Percentiles rank a stretch among this genome's conserved stretches.
Conservation (phyloP, 192 early-diverging fungal genomes). For the Gaertneriomyces semiglobifer region DNA sequence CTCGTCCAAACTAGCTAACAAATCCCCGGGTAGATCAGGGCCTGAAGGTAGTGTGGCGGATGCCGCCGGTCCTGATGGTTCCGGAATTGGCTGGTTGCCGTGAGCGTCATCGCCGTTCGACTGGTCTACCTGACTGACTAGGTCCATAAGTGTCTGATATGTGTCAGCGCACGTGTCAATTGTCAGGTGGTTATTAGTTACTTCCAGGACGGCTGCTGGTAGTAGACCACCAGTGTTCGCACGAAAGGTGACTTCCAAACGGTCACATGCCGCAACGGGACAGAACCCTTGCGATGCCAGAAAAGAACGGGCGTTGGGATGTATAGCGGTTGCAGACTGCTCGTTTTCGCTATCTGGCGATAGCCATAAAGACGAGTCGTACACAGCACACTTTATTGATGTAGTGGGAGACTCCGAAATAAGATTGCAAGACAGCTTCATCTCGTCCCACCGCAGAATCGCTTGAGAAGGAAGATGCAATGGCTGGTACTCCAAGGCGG, state of each 20-base stretch:
- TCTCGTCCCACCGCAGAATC: conserved; percentile 51
- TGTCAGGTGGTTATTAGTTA: conserved; percentile 57
- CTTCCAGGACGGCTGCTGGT: conserved; percentile 38
- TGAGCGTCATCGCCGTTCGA: conserved; percentile 9
- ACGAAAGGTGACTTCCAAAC: conserved; percentile 31
- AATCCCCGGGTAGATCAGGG: background rate
- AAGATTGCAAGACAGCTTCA: conserved; percentile 52
- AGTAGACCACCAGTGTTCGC: conserved; percentile 32
- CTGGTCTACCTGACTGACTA: conserved; percentile 45
- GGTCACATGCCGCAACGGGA: conserved; percentile 31
- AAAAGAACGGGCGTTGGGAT: background rate
- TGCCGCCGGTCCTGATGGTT: background rate
- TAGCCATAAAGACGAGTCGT: conserved; percentile 41
- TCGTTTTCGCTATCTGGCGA: too few relatives aligned
- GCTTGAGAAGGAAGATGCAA: conserved; percentile 47
- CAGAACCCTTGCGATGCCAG: conserved; percentile 25
- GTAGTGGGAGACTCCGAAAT: conserved; percentile 62
- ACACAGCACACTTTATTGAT: conserved; percentile 45
- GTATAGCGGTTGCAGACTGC: too few relatives aligned
- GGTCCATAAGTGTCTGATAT: conserved; percentile 51
- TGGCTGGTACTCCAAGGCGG: conserved; percentile 60
- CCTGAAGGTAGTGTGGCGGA: too few relatives aligned
- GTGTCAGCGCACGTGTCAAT: conserved; percentile 70
- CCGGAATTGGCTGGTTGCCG: background rate
- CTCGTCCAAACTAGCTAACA: conserved; percentile 12